A percentile compares a stretch with the other conserved stretches of the same genome.
These are phyloP conservation scores for Spathaspora hagerdaliae DNA, from an alignment of 805 yeast genomes.

Conservation along the genomic window DNA sequence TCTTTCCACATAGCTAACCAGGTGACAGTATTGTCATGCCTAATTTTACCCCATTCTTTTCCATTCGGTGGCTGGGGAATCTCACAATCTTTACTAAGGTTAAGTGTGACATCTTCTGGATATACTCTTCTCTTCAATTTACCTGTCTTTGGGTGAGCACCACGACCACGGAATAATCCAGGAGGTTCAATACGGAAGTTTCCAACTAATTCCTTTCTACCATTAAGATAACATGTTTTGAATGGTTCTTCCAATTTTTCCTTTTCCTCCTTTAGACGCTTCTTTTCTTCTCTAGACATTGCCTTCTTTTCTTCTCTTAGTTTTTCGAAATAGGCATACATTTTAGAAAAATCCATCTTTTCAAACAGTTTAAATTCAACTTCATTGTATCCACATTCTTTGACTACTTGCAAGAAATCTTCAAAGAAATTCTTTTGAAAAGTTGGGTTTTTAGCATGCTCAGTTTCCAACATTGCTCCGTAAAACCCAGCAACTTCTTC, in stretches of 20 bases:
- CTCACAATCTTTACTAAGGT: conserved; percentile 66
- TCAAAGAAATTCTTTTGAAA: conserved; percentile 84
- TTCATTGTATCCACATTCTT: conserved; percentile 69
- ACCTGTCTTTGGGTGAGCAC: conserved; percentile 96
- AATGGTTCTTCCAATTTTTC: conserved; percentile 77
- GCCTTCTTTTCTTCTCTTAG: conserved; percentile 69
- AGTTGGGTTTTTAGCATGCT: conserved; percentile 82
- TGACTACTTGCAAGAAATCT: conserved; percentile 68
- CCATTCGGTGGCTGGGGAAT: conserved; percentile 85
- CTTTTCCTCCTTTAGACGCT: conserved; percentile 62
- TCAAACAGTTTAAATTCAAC: conserved; percentile 63
- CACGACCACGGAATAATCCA: conserved; percentile 92
- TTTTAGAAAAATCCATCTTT: conserved; percentile 74
- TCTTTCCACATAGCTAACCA: conserved; percentile 99
- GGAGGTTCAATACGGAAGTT: conserved; percentile 96
- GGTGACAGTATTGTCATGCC: conserved; percentile 83
- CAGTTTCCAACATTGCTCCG: conserved; percentile 83
- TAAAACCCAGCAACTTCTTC: conserved; percentile 97
- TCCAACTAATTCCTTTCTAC: conserved; percentile 88
- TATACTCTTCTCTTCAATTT: conserved; percentile 77
- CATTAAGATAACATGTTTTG: conserved; percentile 77
- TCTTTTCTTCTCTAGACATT: conserved; percentile 71
- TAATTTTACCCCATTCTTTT: conserved; percentile 85
- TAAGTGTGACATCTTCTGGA: conserved; percentile 87
- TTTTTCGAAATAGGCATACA: conserved; percentile 66